Evolutionary conservation across 495 filamentous ascomycete species (phyloP).

Genomic region (Aspergillus ellipticus): DNA sequence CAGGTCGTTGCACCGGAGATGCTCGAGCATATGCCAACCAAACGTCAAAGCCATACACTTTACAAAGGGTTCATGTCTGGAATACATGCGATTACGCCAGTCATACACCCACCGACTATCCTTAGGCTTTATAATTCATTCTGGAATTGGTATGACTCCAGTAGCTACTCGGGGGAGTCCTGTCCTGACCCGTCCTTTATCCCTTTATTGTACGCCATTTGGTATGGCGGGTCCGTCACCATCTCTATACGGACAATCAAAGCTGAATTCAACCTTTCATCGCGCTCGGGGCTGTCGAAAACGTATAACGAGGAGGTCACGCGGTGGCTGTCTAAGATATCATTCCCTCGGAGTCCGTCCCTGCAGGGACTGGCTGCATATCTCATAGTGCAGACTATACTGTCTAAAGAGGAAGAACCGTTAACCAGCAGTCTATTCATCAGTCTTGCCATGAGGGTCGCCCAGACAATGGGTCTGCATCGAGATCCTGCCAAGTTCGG

Average conservation of each 20-base stretch:
- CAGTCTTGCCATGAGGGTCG: constrained; percentile 60
- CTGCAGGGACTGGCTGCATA: constrained; percentile 43
- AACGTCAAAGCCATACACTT: constrained; percentile 45
- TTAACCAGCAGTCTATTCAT: constrained; percentile 46
- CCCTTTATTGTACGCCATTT: constrained; percentile 45
- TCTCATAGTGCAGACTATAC: constrained; percentile 44
- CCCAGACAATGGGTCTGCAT: constrained; percentile 70
- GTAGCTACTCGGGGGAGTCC: constrained; percentile 40
- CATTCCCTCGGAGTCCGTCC: constrained; percentile 46
- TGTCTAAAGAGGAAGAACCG: constrained; percentile 47
- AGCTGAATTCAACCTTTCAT: constrained; percentile 37
- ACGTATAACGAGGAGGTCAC: constrained; percentile 40
- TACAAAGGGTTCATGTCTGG: constrained; percentile 49
- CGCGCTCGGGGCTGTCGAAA: constrained; percentile 36
- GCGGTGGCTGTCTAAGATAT: constrained; percentile 40
- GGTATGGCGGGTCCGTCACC: constrained; percentile 47
- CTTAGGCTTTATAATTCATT: constrained; percentile 42
- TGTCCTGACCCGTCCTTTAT: constrained; percentile 44
- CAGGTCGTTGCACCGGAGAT: constrained; percentile 41
- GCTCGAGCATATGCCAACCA: constrained; percentile 42
- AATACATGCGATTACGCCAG: constrained; percentile 43
- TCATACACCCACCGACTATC: constrained; percentile 43
- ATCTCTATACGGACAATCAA: constrained; percentile 43
- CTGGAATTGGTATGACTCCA: constrained; percentile 48
- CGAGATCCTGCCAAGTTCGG: constrained; percentile 65